Evolutionary conservation across 2,329 filamentous ascomycete genomes (phyloP).

Genomic region (Ceratocystis diversiconidia): DNA sequence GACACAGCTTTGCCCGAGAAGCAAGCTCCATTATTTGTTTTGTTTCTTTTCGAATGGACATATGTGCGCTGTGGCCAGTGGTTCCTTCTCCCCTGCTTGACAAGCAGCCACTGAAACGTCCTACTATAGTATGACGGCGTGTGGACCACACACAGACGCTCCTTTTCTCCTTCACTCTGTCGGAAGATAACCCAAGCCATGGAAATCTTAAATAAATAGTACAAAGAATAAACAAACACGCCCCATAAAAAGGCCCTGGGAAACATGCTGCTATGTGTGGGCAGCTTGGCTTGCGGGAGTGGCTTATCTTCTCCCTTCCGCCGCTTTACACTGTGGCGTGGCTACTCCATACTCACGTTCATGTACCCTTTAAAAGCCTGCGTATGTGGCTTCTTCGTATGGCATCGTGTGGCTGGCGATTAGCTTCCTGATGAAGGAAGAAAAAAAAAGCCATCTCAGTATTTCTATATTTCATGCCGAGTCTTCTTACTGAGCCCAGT

Average conservation of each 20-base stretch:
- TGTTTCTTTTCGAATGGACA: not conserved
- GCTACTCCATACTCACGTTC: not conserved
- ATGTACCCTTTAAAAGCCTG: not conserved
- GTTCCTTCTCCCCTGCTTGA: not conserved
- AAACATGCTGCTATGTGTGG: not conserved
- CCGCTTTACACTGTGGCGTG: not conserved
- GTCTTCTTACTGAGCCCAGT: not conserved
- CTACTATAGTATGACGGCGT: constrained; percentile 1
- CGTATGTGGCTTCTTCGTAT: not conserved
- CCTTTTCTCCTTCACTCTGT: not conserved
- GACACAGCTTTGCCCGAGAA: too few species aligned
- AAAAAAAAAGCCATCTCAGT: too few species aligned
- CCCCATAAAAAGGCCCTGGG: not conserved
- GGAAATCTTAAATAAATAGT: not conserved
- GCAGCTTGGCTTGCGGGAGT: not conserved
- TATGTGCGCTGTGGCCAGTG: not conserved
- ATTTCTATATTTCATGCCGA: not conserved
- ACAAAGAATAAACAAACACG: not conserved
- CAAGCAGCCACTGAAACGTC: constrained; percentile 6
- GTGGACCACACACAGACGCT: not conserved
- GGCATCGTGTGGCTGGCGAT: too few species aligned
- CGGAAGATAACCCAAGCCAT: not conserved
- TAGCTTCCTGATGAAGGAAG: too few species aligned
- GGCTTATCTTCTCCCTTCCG: not conserved
- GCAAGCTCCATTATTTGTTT: not conserved